phyloP scores from a whole-genome alignment of 192 early-diverging fungal genomes.

The Phlyctochytrium planicorne region DNA sequence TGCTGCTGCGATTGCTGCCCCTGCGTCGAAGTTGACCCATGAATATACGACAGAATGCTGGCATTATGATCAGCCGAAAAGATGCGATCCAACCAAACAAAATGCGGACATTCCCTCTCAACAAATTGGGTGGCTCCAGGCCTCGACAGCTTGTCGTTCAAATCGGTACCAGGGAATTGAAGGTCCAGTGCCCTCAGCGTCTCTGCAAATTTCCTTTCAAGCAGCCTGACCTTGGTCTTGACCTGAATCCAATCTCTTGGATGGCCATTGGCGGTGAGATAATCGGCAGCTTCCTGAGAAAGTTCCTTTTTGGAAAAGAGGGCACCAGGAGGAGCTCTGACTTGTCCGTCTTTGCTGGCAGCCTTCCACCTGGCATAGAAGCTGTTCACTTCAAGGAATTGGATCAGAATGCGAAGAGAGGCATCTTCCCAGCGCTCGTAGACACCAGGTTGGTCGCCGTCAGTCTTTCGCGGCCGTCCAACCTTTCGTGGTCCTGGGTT shows the following conservation, averaged over 20 bases:
- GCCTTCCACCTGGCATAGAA: neutral
- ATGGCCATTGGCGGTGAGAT: neutral
- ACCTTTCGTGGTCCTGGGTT: no score
- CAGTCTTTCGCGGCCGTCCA: neutral
- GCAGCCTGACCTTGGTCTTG: slow-evolving; percentile 4
- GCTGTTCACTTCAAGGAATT: neutral
- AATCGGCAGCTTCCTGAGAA: neutral
- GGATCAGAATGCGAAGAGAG: neutral
- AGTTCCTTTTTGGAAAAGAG: neutral
- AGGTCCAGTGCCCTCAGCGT: neutral
- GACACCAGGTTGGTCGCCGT: neutral
- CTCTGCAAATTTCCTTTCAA: neutral
- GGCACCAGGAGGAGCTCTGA: neutral
- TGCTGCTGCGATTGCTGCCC: neutral
- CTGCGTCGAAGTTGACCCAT: neutral
- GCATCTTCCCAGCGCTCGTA: neutral
- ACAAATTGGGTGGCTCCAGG: neutral
- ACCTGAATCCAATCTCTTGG: neutral
- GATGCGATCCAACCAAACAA: neutral
- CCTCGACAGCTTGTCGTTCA: neutral
- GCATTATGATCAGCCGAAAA: neutral
- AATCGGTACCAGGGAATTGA: neutral
- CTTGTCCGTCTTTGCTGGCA: neutral
- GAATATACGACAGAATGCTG: neutral
- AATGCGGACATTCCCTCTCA: neutral